These are phyloP conservation scores for Fistulinella prunicolor DNA, from an alignment of 768 basidiomycete genomes.

Conservation along the genomic window DNA sequence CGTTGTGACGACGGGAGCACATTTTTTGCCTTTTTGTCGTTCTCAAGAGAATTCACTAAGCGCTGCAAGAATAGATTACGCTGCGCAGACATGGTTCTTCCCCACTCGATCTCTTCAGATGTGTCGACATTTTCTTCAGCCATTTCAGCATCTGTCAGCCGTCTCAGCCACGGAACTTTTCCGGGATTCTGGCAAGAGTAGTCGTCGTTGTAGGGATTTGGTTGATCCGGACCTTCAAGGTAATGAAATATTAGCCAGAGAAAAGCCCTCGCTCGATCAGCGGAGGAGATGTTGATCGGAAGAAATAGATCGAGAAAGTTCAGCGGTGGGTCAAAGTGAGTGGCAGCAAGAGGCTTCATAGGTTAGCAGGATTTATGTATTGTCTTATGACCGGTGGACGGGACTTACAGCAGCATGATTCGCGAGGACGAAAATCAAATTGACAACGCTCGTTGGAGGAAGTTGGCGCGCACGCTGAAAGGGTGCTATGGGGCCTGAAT, in stretches of 20 bases:
- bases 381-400: not conserved
- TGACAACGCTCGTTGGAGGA: conserved; percentile 85
- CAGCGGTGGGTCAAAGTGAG: conserved; percentile 71
- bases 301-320: conserved; percentile 86
- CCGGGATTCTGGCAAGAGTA: conserved; percentile 54
- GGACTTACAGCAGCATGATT: conserved; percentile 70
- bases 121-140: conserved; percentile 75
- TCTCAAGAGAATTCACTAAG: conserved; percentile 55
- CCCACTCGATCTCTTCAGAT: conserved; percentile 74
- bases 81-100: conserved; percentile 65
- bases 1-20: conserved; percentile 26
- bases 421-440: conserved; percentile 80
- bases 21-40: conserved; percentile 47
- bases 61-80: conserved; percentile 70
- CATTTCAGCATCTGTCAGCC: conserved; percentile 53
- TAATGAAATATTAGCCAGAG: conserved; percentile 85
- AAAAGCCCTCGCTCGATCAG: conserved; percentile 73
- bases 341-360: conserved; percentile 52
- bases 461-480: conserved; percentile 52
- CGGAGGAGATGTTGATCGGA: conserved; percentile 68
- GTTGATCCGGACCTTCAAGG: conserved; percentile 57
- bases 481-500: conserved; percentile 2
- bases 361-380: conserved; percentile 9
- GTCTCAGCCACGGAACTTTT: conserved; percentile 61
- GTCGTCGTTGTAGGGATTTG: conserved; percentile 77